Evolutionary conservation across 2,329 filamentous ascomycete genomes (phyloP), one percentile per base, ranked within the genome.

Genomic region (Harringtonia lauricola): DNA sequence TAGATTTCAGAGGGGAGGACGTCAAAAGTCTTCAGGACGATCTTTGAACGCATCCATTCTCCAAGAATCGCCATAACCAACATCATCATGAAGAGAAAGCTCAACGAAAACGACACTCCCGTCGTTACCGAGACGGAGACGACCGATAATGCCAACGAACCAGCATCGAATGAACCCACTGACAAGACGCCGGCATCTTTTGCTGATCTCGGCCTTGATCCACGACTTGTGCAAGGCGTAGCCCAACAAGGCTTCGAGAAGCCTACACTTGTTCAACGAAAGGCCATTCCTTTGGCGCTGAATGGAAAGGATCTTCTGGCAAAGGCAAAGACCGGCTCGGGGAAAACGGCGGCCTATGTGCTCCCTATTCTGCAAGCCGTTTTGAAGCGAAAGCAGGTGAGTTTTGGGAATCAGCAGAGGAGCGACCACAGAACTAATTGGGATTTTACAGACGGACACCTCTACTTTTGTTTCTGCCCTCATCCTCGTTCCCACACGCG

Each of bases 321-420:
- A 43, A 88, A 90, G 57, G 87, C 90, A 31, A 94, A 90, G 63
- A 96, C 92, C 6, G 92, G 92, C 13, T 95, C 89, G 4, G 92
- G 92, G 53, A 98, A 98, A 71, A 98, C 92, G 12, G 87, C 87
- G n/a, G 90, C 92, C 40, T 96, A 96, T 59, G 69, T 95, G 8
- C 72, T 98, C 35, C 92, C 92, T 2, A 74, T 95, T n/a, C 65
- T 98, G 15, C 84, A 95, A 53, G 76, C 77, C 30, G 85, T 95
- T 49, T 66, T 98, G 44, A 85, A 83, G 58, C 77, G 78, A 52
- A 95, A 95, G 64, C 49, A 47, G 39, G 55, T 59, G 43, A 36
- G 28, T 26, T 26, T 26, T 26, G 7, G n/a, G n/a, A n/a, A n/a
- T n/a, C n/a, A n/a, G n/a, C n/a, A n/a, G n/a, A n/a, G n/a, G n/a